Conservation (phyloP, 257 asterid species). For the Nicotiana attenuata region DNA sequence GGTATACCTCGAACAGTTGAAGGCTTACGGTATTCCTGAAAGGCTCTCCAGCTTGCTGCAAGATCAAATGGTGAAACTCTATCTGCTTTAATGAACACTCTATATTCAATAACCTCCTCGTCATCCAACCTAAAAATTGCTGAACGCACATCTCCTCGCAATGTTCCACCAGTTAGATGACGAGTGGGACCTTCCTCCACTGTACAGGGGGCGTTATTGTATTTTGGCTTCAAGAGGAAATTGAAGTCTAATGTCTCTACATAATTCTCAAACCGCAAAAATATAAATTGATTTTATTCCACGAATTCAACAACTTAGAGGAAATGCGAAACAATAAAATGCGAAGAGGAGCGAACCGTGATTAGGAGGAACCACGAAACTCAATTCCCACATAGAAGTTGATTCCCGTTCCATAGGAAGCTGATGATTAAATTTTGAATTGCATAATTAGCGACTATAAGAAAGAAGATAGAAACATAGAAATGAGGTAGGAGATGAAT, state of each 20-base stretch:
- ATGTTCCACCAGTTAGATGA: constrained; percentile 66
- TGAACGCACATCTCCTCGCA: constrained; percentile 67
- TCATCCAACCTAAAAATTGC: constrained; percentile 56
- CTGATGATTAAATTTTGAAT: constrained; percentile 32
- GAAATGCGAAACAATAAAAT: background rate
- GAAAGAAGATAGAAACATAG: no score
- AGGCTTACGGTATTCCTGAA: constrained; percentile 83
- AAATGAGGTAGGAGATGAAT: no score
- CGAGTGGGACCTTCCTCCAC: constrained; percentile 92
- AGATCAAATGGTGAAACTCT: constrained; percentile 95
- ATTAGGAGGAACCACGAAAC: constrained; percentile 91
- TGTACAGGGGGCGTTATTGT: constrained; percentile 41
- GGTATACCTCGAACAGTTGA: constrained; percentile 97
- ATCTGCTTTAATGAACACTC: constrained; percentile 67
- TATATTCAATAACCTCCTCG: constrained; percentile 72
- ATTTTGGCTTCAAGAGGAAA: constrained; percentile 79
- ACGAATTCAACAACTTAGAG: background rate
- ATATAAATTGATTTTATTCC: constrained; percentile 4
- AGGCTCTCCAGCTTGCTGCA: constrained; percentile 98
- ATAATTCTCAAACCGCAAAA: background rate
- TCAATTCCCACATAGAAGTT: constrained; percentile 85
- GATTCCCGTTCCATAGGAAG: constrained; percentile 89
- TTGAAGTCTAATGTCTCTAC: constrained; percentile 90
- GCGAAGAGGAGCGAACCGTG: constrained; percentile 24
- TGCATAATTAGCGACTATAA: background rate